phyloP scores from a whole-genome alignment of 768 basidiomycete species.

The Russula compacta region DNA sequence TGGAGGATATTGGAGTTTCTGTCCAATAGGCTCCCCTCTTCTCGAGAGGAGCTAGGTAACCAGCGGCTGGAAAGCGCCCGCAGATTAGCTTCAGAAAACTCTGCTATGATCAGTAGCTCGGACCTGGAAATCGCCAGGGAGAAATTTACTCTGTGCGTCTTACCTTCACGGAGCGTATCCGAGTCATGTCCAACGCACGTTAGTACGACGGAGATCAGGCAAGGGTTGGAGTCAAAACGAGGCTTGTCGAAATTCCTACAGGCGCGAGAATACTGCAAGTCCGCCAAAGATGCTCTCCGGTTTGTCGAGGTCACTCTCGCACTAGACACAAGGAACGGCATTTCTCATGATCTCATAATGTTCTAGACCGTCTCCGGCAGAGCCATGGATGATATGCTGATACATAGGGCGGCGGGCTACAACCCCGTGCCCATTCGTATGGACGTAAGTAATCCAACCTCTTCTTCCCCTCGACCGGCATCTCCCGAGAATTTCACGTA shows the following conservation, averaged over 20 bases:
- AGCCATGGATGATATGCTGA: neutral
- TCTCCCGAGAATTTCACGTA: neutral
- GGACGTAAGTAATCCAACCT: neutral
- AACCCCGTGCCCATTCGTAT: too few relatives aligned
- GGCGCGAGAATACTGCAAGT: neutral
- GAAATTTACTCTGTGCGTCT: neutral
- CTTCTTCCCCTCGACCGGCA: neutral
- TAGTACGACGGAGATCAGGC: neutral
- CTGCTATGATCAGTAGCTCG: neutral
- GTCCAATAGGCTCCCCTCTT: neutral
- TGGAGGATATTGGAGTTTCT: constrained; percentile 1
- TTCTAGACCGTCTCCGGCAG: neutral
- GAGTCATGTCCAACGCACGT: neutral
- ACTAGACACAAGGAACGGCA: neutral
- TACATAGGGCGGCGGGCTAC: neutral
- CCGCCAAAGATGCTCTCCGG: neutral
- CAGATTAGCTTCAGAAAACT: neutral
- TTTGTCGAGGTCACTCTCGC: neutral
- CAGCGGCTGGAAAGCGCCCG: constrained; percentile 1
- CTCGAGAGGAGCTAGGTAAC: neutral
- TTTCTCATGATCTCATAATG: neutral
- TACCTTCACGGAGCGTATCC: neutral
- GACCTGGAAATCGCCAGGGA: neutral
- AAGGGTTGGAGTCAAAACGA: neutral
- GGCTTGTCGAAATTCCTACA: neutral